These are phyloP conservation scores for Zoysia matrella DNA, from an alignment of 202 grass and related monocot genomes.

Conservation along the genomic window DNA sequence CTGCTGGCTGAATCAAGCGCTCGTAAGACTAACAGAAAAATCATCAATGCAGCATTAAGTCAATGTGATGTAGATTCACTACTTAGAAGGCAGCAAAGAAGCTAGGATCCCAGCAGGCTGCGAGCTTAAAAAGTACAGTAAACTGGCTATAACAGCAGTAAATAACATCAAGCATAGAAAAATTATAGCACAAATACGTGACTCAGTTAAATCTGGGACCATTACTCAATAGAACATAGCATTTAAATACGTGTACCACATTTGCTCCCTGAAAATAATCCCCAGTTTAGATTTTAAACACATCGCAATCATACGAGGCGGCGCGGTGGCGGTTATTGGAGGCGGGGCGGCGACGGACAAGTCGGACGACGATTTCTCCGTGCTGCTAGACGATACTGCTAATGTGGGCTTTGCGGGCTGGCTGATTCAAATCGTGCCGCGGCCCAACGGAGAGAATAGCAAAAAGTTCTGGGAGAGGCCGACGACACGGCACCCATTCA, in stretches of 20 bases:
- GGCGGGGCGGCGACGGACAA: not conserved
- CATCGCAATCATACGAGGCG: not conserved
- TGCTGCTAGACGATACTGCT: not conserved
- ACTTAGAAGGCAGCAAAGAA: not conserved
- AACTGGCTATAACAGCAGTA: no score
- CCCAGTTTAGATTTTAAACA: not conserved
- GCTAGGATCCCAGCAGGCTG: no score
- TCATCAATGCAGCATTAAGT: not conserved
- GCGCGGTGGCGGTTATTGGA: not conserved
- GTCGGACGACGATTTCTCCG: not conserved
- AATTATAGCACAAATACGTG: no score
- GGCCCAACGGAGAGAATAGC: not conserved
- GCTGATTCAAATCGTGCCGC: not conserved
- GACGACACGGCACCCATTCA: not conserved
- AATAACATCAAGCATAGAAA: no score
- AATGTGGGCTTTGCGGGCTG: not conserved
- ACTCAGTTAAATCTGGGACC: not conserved
- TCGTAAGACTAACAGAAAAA: not conserved
- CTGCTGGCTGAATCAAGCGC: not conserved
- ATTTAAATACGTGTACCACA: not conserved
- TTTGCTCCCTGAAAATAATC: not conserved
- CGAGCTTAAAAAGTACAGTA: no score
- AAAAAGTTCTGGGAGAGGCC: conserved; percentile 19
- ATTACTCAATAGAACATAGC: not conserved
- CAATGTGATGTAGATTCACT: not conserved